Conservation (phyloP, 345 rosid genomes). For the Durio zibethinus region DNA sequence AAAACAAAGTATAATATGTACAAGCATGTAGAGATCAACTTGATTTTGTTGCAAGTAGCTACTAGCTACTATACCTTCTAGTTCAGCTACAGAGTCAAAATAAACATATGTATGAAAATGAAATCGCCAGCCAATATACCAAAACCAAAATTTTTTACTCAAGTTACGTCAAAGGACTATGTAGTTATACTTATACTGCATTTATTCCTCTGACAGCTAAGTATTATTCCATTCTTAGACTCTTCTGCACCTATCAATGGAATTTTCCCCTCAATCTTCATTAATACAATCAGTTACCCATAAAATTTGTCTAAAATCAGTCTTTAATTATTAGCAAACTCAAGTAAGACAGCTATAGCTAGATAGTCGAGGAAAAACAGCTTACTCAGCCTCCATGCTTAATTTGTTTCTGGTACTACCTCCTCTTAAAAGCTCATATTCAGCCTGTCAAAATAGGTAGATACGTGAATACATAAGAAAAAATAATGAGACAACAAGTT, state of each 20-base stretch:
- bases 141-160: neutral
- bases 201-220: neutral
- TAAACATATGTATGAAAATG: constrained; percentile 1
- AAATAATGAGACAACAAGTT: constrained; percentile 1
- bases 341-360: constrained; percentile 7
- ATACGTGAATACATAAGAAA: neutral
- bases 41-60: neutral
- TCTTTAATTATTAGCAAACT: neutral
- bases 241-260: neutral
- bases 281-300: neutral
- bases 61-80: neutral
- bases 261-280: neutral
- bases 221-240: neutral
- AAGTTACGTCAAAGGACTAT: neutral
- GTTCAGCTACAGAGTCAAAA: neutral
- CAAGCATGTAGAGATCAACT: constrained; percentile 1
- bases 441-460: constrained; percentile 56
- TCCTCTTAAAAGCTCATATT: constrained; percentile 58
- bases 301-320: neutral
- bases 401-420: constrained; percentile 70
- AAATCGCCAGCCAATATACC: neutral
- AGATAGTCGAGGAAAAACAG: constrained; percentile 19
- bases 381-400: constrained; percentile 83
- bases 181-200: neutral
- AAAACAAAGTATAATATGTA: neutral